phyloP scores from a whole-genome alignment of 306 rosid species.

The Fragaria ananassa region DNA sequence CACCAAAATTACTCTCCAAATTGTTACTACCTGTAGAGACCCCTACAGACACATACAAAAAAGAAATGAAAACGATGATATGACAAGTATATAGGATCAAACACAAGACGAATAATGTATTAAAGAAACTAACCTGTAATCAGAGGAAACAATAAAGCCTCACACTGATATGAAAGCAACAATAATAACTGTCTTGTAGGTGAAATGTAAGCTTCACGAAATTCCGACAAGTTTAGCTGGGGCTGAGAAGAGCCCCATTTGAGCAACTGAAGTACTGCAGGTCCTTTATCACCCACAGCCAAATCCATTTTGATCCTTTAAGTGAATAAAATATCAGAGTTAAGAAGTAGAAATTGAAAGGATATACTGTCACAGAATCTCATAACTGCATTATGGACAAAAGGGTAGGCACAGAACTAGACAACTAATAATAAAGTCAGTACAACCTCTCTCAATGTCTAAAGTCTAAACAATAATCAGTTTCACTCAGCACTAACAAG shows the following conservation, averaged over 20 bases:
- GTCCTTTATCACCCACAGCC: slow-evolving; percentile 44
- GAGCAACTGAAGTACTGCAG: slow-evolving; percentile 68
- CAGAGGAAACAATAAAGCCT: slow-evolving; percentile 84
- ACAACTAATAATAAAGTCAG: background rate
- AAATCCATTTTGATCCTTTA: slow-evolving; percentile 54
- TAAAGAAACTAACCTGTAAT: slow-evolving; percentile 38
- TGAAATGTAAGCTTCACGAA: slow-evolving; percentile 79
- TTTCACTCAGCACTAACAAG: background rate
- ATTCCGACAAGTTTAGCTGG: slow-evolving; percentile 57
- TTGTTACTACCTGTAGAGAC: slow-evolving; percentile 29
- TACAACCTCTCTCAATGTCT: too few species aligned
- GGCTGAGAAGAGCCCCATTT: slow-evolving; percentile 62
- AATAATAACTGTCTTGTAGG: slow-evolving; percentile 68
- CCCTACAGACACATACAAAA: slow-evolving; percentile 42
- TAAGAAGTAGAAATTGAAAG: slow-evolving; percentile 9
- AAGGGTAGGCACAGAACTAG: background rate
- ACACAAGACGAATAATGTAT: background rate
- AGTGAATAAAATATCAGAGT: slow-evolving; percentile 25
- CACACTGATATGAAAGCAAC: slow-evolving; percentile 59
- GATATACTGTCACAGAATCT: background rate
- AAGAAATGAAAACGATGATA: background rate
- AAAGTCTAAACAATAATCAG: background rate
- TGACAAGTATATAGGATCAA: slow-evolving; percentile 7
- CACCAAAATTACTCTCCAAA: slow-evolving; percentile 29
- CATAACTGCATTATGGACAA: slow-evolving; percentile 10